These are phyloP conservation scores for Lumnitzera racemosa DNA, from an alignment of 345 rosid species.

Conservation along the genomic window DNA sequence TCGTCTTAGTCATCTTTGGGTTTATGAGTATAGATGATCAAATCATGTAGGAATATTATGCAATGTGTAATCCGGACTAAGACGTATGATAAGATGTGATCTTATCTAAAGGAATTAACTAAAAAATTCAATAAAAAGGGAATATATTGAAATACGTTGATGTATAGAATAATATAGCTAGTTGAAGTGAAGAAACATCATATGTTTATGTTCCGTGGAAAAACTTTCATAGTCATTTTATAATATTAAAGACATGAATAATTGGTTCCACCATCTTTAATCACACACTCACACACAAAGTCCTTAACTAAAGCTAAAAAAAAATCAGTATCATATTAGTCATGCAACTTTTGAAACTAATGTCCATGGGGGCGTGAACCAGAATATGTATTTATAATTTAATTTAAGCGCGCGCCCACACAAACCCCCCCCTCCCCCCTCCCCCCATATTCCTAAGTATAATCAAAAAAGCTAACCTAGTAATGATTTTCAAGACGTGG, in stretches of 20 bases:
- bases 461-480: conserved; percentile 3
- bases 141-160: too few relatives aligned
- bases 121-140: too few relatives aligned
- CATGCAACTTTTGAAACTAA: conserved; percentile 36
- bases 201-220: conserved; percentile 5
- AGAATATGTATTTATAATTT: background rate
- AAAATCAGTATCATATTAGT: conserved; percentile 26
- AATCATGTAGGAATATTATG: too few relatives aligned
- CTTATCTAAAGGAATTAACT: too few relatives aligned
- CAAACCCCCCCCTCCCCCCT: too few relatives aligned
- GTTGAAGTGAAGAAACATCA: too few relatives aligned
- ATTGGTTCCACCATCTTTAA: conserved; percentile 63
- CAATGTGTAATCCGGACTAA: too few relatives aligned
- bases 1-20: too few relatives aligned
- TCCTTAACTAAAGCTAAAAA: conserved; percentile 12
- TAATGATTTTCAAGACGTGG: conserved; percentile 34
- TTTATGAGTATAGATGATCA: too few relatives aligned
- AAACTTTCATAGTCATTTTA: conserved; percentile 16
- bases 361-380: conserved; percentile 71
- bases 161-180: too few relatives aligned
- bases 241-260: conserved; percentile 35
- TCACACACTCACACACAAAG: conserved; percentile 3
- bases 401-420: too few relatives aligned
- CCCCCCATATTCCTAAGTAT: conserved; percentile 30
- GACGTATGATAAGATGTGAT: too few relatives aligned